Evolutionary conservation across 2,329 filamentous ascomycete genomes (phyloP), one percentile per base, ranked within the genome.

Genomic region (Verticillium isaacii): DNA sequence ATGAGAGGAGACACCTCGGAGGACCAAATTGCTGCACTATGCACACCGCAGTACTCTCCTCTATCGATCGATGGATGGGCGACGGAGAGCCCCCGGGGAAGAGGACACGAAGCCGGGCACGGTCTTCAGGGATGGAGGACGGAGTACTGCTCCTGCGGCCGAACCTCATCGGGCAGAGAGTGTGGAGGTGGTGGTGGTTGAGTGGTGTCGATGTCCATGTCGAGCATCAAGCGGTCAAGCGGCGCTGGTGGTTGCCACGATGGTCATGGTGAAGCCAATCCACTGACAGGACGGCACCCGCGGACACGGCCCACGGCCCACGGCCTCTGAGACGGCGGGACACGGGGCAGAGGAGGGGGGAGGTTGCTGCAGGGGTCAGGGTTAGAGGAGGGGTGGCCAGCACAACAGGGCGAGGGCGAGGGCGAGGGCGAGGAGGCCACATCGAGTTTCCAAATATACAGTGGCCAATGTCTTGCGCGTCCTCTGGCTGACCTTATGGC

Each of bases 381-480:
- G 19, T 25, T 52, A 23, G 23, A 7, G 41, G 41, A 2, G 8
- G 8, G n/a, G n/a, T 3, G 25, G 25, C n/a, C n/a, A 52, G 45
- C 45, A 25, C 45, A 52, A 25, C 45, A 52, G 45, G 45, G 45
- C 45, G 45, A 12, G 45, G 11, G 17, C 45, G 45, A 12, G 45
- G 11, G 17, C n/a, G 19, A 14, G 9, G 37, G n/a, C 19, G 19
- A n/a, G 11, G 41, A 50, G 41, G n/a, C 7, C 23, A 19, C 11
- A 23, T 25, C 45, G 19, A 23, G n/a, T 23, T 52, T 23, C 19
- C 19, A 25, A 52, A 52, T 23, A 52, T 25, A 25, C 29, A 19
- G 55, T 57, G 55, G 55, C 55, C 32, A 57, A 57, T 23, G 29
- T 37, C 17, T 57, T 57, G 55, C 55, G 55, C 55, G 55, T 57